Conservation (phyloP, 1,284 basidiomycete genomes). For the Trichosporon inkin region DNA sequence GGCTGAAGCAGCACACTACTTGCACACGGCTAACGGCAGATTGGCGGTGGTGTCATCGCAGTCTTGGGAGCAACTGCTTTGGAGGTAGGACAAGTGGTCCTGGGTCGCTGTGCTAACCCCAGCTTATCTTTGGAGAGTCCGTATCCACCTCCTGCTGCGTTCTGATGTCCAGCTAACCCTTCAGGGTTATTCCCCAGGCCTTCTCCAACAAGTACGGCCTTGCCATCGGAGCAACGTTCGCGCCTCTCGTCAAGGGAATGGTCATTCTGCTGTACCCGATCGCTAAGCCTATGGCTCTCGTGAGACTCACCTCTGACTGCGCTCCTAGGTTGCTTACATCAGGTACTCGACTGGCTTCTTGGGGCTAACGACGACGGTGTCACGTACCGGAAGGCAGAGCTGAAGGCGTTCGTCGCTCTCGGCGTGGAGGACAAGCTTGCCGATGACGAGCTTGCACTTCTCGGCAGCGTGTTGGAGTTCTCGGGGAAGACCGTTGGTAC, state of each 20-base stretch:
- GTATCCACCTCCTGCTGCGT: conserved; percentile 3
- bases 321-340: conserved; percentile 43
- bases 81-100: conserved; percentile 25
- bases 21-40: conserved; percentile 24
- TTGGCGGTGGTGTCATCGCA: conserved; percentile 47
- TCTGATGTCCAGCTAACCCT: neutral
- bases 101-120: neutral
- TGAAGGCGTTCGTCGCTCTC: conserved; percentile 76
- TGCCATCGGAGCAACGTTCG: conserved; percentile 53
- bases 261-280: conserved; percentile 52
- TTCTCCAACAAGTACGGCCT: conserved; percentile 55
- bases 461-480: conserved; percentile 78
- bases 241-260: conserved; percentile 50
- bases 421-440: conserved; percentile 68
- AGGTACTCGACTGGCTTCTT: conserved; percentile 51
- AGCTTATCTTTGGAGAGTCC: conserved; percentile 28
- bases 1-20: neutral
- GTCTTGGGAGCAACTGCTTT: conserved; percentile 31
- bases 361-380: conserved; percentile 55
- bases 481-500: conserved; percentile 71
- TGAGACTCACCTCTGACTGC: conserved; percentile 19
- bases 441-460: conserved; percentile 76
- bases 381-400: conserved; percentile 83
- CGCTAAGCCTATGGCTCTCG: conserved; percentile 49
- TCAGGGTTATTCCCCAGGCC: conserved; percentile 48